Conservation (phyloP, 2,329 filamentous ascomycete species). For the Dactylellina parvicollis region DNA sequence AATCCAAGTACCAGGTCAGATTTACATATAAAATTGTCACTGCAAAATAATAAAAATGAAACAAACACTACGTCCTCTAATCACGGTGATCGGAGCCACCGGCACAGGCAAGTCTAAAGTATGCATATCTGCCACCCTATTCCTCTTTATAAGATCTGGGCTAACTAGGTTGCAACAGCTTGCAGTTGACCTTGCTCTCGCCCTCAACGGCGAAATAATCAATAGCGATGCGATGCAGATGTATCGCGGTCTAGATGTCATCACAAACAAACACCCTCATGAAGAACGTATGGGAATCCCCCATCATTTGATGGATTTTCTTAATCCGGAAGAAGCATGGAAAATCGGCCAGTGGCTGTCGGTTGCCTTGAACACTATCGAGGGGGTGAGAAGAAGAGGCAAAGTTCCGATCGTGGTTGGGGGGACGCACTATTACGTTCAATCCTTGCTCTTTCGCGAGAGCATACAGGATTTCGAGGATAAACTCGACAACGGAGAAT, state of each 20-base stretch:
- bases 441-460: constrained; percentile 84
- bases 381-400: constrained; percentile 79
- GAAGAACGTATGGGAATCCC: constrained; percentile 81
- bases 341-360: constrained; percentile 73
- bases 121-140: constrained; percentile 53
- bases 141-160: background rate
- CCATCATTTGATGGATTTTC: constrained; percentile 86
- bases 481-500: constrained; percentile 57
- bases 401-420: constrained; percentile 90
- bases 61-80: constrained; percentile 66
- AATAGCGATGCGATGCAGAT: constrained; percentile 99
- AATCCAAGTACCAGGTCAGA: too few species aligned
- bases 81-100: constrained; percentile 87
- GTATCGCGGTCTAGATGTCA: constrained; percentile 88
- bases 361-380: constrained; percentile 64
- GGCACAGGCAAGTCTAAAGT: constrained; percentile 95
- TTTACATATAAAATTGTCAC: background rate
- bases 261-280: constrained; percentile 88
- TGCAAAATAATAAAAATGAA: constrained; percentile 23
- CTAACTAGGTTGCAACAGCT: constrained; percentile 68
- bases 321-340: constrained; percentile 83
- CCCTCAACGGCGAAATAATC: constrained; percentile 90
- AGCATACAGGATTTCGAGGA: constrained; percentile 63
- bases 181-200: constrained; percentile 84
- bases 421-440: constrained; percentile 94